Evolutionary conservation across 176 grass and related monocot genomes (phyloP), one percentile per base, ranked within the genome.

Genomic region (Oropetium thomaeum): DNA sequence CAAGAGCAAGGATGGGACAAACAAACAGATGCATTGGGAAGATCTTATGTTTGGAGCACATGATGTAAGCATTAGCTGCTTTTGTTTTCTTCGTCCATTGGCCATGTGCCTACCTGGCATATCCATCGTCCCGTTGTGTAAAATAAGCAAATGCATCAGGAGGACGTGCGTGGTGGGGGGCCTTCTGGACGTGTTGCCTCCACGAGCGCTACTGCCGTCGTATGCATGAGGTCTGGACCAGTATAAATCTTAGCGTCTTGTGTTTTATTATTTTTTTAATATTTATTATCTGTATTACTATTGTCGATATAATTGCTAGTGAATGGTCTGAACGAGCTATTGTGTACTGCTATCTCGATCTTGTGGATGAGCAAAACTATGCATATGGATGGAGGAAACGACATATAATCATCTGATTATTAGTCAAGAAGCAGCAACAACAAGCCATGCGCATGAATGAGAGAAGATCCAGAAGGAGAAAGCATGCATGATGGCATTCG

Each of bases 11-110:
- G 13, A 66, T 66, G 40, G 16, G 82, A 66, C 68, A 85, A 85
- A 70, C 22, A 79, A 79, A 11, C n/a, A 73, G 43, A 79, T 73
- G 70, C 37, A 62, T 35, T 78, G 55, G 66, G 48, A 74, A 32
- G n/a, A 58, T 84, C 75, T 73, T 73, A 66, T 73, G 39, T 57
- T 78, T 64, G 66, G 67, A 64, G 66, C 73, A 76, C 81, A 83
- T 82, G 80, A 76, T 69, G 41, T 68, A 32, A 47, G 31, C 10
- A 42, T 31, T 31, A 19, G 49, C 20, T 15, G 11, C 10, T 23
- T 66, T 70, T 62, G 73, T 63, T 60, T 51, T 17, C 25, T 76
- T 62, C 72, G n/a, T n/a, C n/a, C n/a, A n/a, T 10, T 30, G 7
- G 25, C 1, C 62, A 77, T 83, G 73, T 70, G 81, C 64, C 55